Percentiles rank a stretch among this genome's conserved stretches.
Conservation (phyloP, 805 yeast genomes). For the Pichia phayaonensis region DNA sequence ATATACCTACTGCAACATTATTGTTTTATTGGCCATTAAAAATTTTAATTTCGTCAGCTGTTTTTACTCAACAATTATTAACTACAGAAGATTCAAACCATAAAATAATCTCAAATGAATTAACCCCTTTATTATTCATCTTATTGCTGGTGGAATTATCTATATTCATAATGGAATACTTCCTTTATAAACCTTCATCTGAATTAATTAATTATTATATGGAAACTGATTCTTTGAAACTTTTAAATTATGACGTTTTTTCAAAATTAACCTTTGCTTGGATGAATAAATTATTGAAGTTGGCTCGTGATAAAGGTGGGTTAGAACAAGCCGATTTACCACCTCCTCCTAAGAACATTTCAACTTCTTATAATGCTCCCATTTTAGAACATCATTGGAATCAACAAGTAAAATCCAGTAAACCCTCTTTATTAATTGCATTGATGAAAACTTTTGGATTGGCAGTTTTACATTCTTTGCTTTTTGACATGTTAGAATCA, state of each 20-base stretch:
- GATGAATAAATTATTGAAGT: slow-evolving; percentile 81
- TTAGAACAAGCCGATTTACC: slow-evolving; percentile 35
- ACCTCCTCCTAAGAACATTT: slow-evolving; percentile 32
- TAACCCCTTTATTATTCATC: slow-evolving; percentile 21
- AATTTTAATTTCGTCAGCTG: slow-evolving; percentile 7
- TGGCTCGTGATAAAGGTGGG: slow-evolving; percentile 42
- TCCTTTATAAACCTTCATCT: slow-evolving; percentile 31
- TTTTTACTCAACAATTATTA: slow-evolving; percentile 21
- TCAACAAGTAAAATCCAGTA: slow-evolving; percentile 9
- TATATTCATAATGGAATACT: slow-evolving; percentile 34
- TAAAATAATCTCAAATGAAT: neutral
- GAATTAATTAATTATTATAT: slow-evolving; percentile 30
- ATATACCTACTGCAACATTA: slow-evolving; percentile 32
- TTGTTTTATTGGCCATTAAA: slow-evolving; percentile 35
- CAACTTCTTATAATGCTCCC: slow-evolving; percentile 28
- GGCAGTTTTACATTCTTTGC: slow-evolving; percentile 28
- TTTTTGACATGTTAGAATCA: slow-evolving; percentile 33
- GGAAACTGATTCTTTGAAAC: slow-evolving; percentile 18
- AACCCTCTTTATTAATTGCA: slow-evolving; percentile 26
- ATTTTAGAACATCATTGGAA: slow-evolving; percentile 28
- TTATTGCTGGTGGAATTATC: slow-evolving; percentile 25
- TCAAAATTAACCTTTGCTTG: slow-evolving; percentile 77
- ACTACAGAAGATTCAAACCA: slow-evolving; percentile 20
- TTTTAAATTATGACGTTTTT: slow-evolving; percentile 47
- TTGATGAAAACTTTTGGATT: slow-evolving; percentile 32